Evolutionary conservation across 192 early-diverging fungal genomes (phyloP), one percentile per base, ranked within the genome.

Genomic region (Coemansia sp.): DNA sequence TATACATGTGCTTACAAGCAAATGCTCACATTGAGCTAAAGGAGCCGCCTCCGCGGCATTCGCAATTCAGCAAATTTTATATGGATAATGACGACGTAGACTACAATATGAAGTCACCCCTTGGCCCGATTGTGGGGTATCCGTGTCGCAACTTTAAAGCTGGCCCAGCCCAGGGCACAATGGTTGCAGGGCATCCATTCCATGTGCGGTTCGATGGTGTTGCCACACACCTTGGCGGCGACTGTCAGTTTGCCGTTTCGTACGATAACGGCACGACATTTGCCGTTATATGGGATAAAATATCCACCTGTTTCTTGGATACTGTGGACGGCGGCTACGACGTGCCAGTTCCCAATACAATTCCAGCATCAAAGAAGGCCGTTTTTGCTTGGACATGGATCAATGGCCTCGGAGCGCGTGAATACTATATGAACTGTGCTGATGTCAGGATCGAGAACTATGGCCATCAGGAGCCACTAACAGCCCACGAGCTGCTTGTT

Each of bases 341-440:
- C 42, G 84, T 90, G n/a, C 72, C 74, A 3, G 80, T 90, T n/a
- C 88, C 89, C 13, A 73, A 63, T 25, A 67, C 71, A 18, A 77
- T 87, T 30, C 87, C 87, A 1, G 79, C 87, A 0, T 29, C 72
- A 35, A 80, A 74, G 25, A 84, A 84, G 46, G 85, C 75, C 4
- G 74, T 82, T 12, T 85, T 89, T 60, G 77, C 82, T 30, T 89
- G 87, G 89, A 63, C 86, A 18, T 90, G 87, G 87, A 84, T 88
- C 77, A 90, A 86, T 34, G 81, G 77, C 15, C 53, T 84, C 30
- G 88, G 86, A 7, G 79, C 84, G 61, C 82, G 88, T 59, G 85
- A 88, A 63, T 83, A 84, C 61, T 90, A 88, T 74, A 86, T 87
- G 80, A 87, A 84, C 79, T 88, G 87, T 45, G 86, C 86, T 35